Conservation (phyloP, 306 rosid genomes). For the Begonia loranthoides region DNA sequence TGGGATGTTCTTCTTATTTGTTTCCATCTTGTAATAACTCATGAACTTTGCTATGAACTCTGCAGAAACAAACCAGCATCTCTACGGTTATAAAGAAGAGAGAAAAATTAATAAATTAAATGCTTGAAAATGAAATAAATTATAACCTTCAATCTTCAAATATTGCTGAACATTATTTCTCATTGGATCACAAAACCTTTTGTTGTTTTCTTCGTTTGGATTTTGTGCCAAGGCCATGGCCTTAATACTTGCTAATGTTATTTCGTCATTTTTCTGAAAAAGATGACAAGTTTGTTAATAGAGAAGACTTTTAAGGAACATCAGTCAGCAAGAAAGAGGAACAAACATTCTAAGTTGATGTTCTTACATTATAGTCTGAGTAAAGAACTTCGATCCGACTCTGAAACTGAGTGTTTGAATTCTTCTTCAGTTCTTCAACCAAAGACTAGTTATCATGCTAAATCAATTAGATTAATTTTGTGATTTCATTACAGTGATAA, state of each 20-base stretch:
- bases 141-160: slow-evolving; percentile 38
- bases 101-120: background rate
- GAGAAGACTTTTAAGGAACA: background rate
- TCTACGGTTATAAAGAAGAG: background rate
- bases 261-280: slow-evolving; percentile 31
- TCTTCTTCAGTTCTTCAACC: slow-evolving; percentile 28
- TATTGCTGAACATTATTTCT: slow-evolving; percentile 16
- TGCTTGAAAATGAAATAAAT: too few relatives aligned
- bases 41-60: slow-evolving; percentile 42
- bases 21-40: slow-evolving; percentile 29
- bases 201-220: background rate
- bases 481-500: background rate
- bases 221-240: slow-evolving; percentile 8
- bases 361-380: slow-evolving; percentile 38
- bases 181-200: slow-evolving; percentile 6
- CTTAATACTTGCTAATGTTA: slow-evolving; percentile 21
- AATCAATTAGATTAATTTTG: background rate
- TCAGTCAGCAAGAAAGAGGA: background rate
- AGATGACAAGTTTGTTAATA: background rate
- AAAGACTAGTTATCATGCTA: slow-evolving; percentile 20
- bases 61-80: slow-evolving; percentile 6
- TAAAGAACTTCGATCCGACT: slow-evolving; percentile 31
- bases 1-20: slow-evolving; percentile 1
- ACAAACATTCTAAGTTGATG: slow-evolving; percentile 1
- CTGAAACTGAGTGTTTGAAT: slow-evolving; percentile 22